Base-by-base conservation (phyloP, 805 yeast genomes). In the Saccharomycopsis capsularis region DNA sequence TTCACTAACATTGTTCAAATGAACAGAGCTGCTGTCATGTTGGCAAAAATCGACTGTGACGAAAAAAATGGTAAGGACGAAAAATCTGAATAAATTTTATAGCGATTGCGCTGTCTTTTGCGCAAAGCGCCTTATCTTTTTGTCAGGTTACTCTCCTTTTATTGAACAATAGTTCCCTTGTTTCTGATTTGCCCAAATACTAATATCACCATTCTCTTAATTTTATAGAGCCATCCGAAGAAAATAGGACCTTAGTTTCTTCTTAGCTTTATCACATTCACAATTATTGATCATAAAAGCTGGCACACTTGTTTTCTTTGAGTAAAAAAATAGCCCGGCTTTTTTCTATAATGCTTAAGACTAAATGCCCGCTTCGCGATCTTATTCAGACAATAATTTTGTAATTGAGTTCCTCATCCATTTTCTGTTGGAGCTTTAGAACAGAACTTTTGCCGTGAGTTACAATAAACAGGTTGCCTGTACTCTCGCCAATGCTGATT, bases 1-100 rank as follows among this genome's bases (percentile, higher is more conserved):
- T 65, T 82, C 50, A 85, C 95, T 55, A 93, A 95, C 63, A 81
- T 87, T 19, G 78, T 93, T 53, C 99, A 93, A 68, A 68, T 93
- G 76, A 74, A 78, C 50, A 81, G 85, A 59, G 99, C 99, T 11
- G 88, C 95, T 11, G 64, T 83, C 34, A 73, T 78, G 46, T 74
- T 93, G 60, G 97, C 97, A 9, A 78, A 74, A 52, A 61, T 76
- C 50, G 99, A 93, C 63, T 85, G 84, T 13, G 74, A 70, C 46
- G 79, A 71, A 13, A 73, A 71, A 47, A 68, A 64, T 53, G 46
- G 50, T 55, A 46, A 46, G 27, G 39, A 3, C 16, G 42, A 24
- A 25, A 48, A 46, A 34, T 39, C 42, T n/a, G 29, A 40, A 3
- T 40, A 39, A 40, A 25, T 19, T 7, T 9, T 3, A 44, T 44